These are phyloP conservation scores for Apophysomyces trapeziformis DNA, from an alignment of 371 early-diverging fungal genomes.

Conservation along the genomic window DNA sequence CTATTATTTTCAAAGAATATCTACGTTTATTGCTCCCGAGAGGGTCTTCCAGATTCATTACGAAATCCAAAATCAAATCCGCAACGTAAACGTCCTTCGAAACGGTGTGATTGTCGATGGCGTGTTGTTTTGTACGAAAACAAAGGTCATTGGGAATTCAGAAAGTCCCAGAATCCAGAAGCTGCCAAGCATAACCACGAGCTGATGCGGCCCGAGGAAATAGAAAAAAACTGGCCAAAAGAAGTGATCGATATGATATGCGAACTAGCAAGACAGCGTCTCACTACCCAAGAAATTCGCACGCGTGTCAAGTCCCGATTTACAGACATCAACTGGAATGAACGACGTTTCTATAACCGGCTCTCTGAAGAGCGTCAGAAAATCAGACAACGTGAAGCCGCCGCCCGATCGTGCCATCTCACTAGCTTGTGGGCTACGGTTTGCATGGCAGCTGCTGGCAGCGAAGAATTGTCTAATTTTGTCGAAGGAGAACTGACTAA, in stretches of 20 bases:
- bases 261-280: constrained; percentile 54
- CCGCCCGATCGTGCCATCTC: constrained; percentile 49
- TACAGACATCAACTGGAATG: constrained; percentile 64
- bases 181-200: constrained; percentile 64
- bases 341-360: constrained; percentile 67
- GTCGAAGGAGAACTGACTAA: constrained; percentile 49
- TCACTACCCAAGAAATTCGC: constrained; percentile 63
- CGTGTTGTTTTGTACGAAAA: constrained; percentile 63
- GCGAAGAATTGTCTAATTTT: constrained; percentile 52
- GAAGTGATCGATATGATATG: constrained; percentile 61
- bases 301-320: constrained; percentile 56
- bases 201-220: constrained; percentile 62
- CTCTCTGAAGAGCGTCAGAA: constrained; percentile 66
- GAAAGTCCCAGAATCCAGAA: constrained; percentile 65
- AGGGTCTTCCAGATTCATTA: constrained; percentile 65
- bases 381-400: constrained; percentile 58
- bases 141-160: constrained; percentile 58
- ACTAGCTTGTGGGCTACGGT: constrained; percentile 39
- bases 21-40: constrained; percentile 68
- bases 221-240: constrained; percentile 65
- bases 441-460: constrained; percentile 47
- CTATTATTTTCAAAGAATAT: constrained; percentile 48
- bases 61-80: constrained; percentile 59
- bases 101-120: constrained; percentile 71
- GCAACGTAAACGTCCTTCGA: constrained; percentile 62